phyloP scores from a whole-genome alignment of 2,329 filamentous ascomycete genomes.

The Pseudopyricularia cyperi region DNA sequence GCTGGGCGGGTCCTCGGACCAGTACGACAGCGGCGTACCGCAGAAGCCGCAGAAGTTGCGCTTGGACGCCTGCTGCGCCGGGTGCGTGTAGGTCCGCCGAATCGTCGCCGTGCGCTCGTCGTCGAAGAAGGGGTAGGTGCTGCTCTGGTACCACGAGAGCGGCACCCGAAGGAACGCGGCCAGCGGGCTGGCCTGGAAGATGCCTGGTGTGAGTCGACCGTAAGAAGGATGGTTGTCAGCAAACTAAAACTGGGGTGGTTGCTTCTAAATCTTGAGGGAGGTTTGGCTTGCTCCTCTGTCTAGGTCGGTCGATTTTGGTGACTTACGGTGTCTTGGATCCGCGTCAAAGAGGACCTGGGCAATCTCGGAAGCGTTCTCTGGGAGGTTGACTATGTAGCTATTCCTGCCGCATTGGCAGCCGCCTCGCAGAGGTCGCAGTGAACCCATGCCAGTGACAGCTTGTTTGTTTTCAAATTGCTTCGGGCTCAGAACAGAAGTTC shows the following conservation, averaged over 20 bases:
- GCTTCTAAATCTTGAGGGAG: not conserved
- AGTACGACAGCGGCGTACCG: conserved; percentile 73
- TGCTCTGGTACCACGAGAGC: conserved; percentile 65
- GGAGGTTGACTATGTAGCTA: conserved; percentile 63
- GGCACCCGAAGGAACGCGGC: conserved; percentile 76
- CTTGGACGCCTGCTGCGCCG: conserved; percentile 42
- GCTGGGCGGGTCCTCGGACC: conserved; percentile 58
- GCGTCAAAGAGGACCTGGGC: conserved; percentile 67
- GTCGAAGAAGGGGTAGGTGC: conserved; percentile 60
- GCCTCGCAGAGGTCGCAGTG: conserved; percentile 49
- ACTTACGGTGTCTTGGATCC: conserved; percentile 58
- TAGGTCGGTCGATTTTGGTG: too few species aligned
- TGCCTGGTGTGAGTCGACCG: conserved; percentile 28
- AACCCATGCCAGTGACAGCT: conserved; percentile 23
- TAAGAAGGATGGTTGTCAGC: too few species aligned
- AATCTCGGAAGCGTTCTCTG: conserved; percentile 38
- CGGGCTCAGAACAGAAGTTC: not conserved
- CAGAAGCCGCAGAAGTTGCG: conserved; percentile 87
- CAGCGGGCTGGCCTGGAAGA: conserved; percentile 56
- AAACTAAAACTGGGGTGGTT: too few species aligned
- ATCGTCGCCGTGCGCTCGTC: conserved; percentile 63
- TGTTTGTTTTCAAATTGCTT: not conserved
- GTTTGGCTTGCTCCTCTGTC: not conserved
- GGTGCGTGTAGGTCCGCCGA: conserved; percentile 52
- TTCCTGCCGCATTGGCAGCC: conserved; percentile 80